A percentile compares a stretch with the other conserved stretches of the same genome.
Evolutionary conservation across 1,139 yeast species (phyloP).

Genomic region (Pichia sp.): DNA sequence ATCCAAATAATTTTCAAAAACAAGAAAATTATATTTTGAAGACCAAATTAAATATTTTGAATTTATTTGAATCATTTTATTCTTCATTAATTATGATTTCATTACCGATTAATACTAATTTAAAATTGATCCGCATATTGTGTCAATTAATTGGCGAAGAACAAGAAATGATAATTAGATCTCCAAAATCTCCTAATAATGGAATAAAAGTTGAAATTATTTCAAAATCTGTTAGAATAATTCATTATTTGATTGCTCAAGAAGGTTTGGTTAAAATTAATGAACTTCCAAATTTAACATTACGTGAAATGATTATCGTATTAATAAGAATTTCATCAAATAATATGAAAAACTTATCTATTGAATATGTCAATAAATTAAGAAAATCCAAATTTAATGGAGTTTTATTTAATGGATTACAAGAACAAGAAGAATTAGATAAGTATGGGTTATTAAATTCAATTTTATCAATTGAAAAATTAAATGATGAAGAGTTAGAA

Average conservation of each 20-base stretch:
- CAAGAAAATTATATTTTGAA: conserved; percentile 31
- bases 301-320: conserved; percentile 26
- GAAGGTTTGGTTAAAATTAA: conserved; percentile 23
- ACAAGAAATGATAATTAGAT: conserved; percentile 41
- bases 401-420: conserved; percentile 19
- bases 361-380: conserved; percentile 21
- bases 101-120: conserved; percentile 5
- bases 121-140: conserved; percentile 7
- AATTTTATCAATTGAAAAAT: conserved; percentile 4
- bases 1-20: not conserved
- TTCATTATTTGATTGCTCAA: conserved; percentile 24
- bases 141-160: conserved; percentile 38
- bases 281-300: conserved; percentile 20
- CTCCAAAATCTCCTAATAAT: conserved; percentile 43
- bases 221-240: conserved; percentile 21
- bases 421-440: conserved; percentile 21
- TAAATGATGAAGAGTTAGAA: conserved; percentile 1
- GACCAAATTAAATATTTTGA: conserved; percentile 35
- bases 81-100: conserved; percentile 8
- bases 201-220: conserved; percentile 40
- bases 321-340: conserved; percentile 27
- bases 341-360: conserved; percentile 23
- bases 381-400: conserved; percentile 17
- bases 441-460: conserved; percentile 14
- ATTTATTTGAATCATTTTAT: conserved; percentile 29